Evolutionary conservation across 2,329 filamentous ascomycete genomes (phyloP).

Genomic region (Trichoderma atrobrunneum): DNA sequence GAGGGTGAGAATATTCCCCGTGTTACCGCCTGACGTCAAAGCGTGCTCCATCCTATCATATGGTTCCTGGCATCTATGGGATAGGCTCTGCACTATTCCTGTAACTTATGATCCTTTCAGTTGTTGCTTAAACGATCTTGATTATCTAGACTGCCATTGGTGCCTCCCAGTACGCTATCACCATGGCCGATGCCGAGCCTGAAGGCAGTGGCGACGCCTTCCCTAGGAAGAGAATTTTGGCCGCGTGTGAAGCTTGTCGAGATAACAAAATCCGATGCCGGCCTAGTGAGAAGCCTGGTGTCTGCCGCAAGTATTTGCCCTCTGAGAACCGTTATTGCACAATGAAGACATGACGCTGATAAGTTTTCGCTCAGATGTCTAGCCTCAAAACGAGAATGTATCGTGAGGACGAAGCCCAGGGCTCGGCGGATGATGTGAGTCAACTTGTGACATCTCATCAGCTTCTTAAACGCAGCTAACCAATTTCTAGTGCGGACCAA

Average conservation of each 20-base stretch:
- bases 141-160: not conserved
- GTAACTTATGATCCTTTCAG: not conserved
- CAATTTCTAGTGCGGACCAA: not conserved
- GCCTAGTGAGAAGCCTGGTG: slow-evolving; percentile 44
- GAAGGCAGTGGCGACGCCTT: not conserved
- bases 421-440: slow-evolving; percentile 38
- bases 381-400: slow-evolving; percentile 52
- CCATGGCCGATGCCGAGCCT: not conserved
- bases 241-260: slow-evolving; percentile 55
- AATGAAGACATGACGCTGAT: not conserved
- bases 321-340: not conserved
- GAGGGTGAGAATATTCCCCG: not conserved
- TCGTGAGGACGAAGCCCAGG: slow-evolving; percentile 49
- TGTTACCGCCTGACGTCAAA: not conserved
- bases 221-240: slow-evolving; percentile 27
- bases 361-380: slow-evolving; percentile 42
- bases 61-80: not conserved
- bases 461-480: not conserved
- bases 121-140: not conserved
- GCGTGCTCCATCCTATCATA: not conserved
- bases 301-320: slow-evolving; percentile 48
- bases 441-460: slow-evolving; percentile 29
- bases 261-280: slow-evolving; percentile 54
- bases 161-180: not conserved
- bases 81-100: not conserved